These are phyloP conservation scores for Purpureocillium lavendulum DNA, from an alignment of 2,329 filamentous ascomycete species.

Conservation along the genomic window DNA sequence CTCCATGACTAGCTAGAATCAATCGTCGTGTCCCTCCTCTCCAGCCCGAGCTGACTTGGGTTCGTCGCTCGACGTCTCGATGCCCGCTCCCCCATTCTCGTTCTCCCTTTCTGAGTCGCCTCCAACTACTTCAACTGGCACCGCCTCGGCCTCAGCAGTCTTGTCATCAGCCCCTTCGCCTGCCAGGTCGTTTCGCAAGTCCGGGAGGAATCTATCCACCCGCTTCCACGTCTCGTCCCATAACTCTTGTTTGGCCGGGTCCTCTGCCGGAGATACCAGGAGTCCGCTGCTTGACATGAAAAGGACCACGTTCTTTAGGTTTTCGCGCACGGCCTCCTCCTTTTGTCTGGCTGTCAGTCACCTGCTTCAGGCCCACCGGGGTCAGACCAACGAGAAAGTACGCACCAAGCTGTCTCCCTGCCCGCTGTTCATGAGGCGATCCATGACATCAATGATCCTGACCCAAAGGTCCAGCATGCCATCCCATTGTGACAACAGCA, in stretches of 20 bases:
- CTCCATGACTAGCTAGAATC: too few relatives aligned
- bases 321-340: conserved; percentile 93
- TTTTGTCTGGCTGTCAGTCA: conserved; percentile 26
- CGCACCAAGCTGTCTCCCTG: conserved; percentile 81
- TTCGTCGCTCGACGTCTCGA: too few relatives aligned
- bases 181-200: conserved; percentile 47
- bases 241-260: conserved; percentile 45
- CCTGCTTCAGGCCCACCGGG: not conserved
- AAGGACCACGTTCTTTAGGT: conserved; percentile 88
- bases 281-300: conserved; percentile 91
- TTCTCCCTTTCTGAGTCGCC: too few relatives aligned
- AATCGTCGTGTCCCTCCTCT: too few relatives aligned
- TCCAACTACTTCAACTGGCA: too few relatives aligned
- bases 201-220: conserved; percentile 56
- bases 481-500: conserved; percentile 74
- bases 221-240: conserved; percentile 59
- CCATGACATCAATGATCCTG: conserved; percentile 87
- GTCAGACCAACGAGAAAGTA: conserved; percentile 9
- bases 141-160: too few relatives aligned
- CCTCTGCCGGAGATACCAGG: conserved; percentile 60
- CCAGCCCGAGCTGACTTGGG: too few relatives aligned
- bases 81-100: too few relatives aligned
- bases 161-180: conserved; percentile 30
- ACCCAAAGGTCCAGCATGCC: conserved; percentile 90
- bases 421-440: conserved; percentile 90